These are phyloP conservation scores for Saksenaea oblongispora DNA, from an alignment of 371 early-diverging fungal species.

Conservation along the genomic window DNA sequence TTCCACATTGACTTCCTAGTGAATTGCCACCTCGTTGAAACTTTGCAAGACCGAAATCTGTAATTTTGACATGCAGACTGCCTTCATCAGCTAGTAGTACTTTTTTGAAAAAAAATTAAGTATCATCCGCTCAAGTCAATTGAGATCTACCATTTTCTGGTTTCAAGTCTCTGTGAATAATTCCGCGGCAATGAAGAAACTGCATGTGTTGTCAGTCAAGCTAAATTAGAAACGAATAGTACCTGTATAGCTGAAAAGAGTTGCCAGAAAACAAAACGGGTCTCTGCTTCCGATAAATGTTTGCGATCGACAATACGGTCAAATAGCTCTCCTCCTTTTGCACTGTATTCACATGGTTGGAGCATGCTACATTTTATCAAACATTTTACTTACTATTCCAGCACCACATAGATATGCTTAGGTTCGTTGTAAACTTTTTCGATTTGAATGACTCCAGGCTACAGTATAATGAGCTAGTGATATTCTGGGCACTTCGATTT, in stretches of 20 bases:
- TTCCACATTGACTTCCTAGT: conserved; percentile 89
- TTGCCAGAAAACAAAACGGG: conserved; percentile 81
- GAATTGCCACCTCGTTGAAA: conserved; percentile 57
- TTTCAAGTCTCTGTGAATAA: conserved; percentile 51
- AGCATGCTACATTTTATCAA: neutral
- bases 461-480: conserved; percentile 1
- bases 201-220: conserved; percentile 9
- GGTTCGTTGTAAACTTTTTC: conserved; percentile 65
- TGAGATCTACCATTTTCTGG: conserved; percentile 45
- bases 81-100: conserved; percentile 71
- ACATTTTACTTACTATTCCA: conserved; percentile 58
- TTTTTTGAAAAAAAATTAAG: conserved; percentile 65
- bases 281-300: conserved; percentile 73
- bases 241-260: conserved; percentile 71
- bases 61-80: conserved; percentile 77
- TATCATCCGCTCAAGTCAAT: neutral
- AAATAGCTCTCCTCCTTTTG: conserved; percentile 90
- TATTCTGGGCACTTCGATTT: conserved; percentile 16
- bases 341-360: conserved; percentile 32
- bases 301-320: conserved; percentile 80
- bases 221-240: neutral
- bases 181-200: conserved; percentile 37
- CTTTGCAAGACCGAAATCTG: conserved; percentile 95
- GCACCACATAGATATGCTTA: conserved; percentile 64
- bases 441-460: conserved; percentile 63